Evolutionary conservation across 441 rosid species (phyloP).

Genomic region (Erodium trifolium): DNA sequence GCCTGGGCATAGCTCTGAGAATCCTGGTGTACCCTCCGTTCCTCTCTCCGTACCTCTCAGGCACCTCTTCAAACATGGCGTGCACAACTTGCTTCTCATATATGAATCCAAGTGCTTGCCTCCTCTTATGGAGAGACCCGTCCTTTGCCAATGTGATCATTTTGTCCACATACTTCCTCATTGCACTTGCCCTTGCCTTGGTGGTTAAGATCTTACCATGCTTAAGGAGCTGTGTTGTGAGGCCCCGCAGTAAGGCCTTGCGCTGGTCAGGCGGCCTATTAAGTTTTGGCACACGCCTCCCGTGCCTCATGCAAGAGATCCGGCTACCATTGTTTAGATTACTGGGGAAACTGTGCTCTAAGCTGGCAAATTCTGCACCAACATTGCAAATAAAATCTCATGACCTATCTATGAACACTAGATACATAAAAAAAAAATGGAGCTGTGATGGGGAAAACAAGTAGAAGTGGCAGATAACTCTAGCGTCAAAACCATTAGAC

Average conservation of each 20-base stretch:
- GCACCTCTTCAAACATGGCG: conserved; percentile 80
- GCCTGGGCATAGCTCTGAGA: conserved; percentile 76
- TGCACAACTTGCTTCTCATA: conserved; percentile 92
- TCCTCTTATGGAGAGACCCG: conserved; percentile 81
- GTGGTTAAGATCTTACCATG: conserved; percentile 87
- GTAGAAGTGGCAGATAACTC: no score
- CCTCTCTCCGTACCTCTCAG: conserved; percentile 72
- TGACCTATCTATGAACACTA: no score
- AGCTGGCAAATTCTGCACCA: conserved; percentile 5
- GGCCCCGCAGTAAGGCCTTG: conserved; percentile 69
- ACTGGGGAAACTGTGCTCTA: conserved; percentile 36
- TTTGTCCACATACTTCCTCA: conserved; percentile 81
- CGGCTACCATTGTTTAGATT: conserved; percentile 47
- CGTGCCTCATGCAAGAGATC: conserved; percentile 74
- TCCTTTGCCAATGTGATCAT: conserved; percentile 95
- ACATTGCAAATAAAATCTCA: no score
- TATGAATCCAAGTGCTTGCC: conserved; percentile 81
- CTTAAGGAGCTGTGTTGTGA: conserved; percentile 84
- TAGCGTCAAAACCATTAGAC: no score
- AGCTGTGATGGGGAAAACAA: no score
- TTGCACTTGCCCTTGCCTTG: conserved; percentile 72
- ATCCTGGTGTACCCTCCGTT: conserved; percentile 92
- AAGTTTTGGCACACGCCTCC: conserved; percentile 71
- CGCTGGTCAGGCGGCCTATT: conserved; percentile 83
- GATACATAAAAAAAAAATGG: no score